These are phyloP conservation scores for Margaritispora aquatica DNA, from an alignment of 495 filamentous ascomycete genomes.

Conservation along the genomic window DNA sequence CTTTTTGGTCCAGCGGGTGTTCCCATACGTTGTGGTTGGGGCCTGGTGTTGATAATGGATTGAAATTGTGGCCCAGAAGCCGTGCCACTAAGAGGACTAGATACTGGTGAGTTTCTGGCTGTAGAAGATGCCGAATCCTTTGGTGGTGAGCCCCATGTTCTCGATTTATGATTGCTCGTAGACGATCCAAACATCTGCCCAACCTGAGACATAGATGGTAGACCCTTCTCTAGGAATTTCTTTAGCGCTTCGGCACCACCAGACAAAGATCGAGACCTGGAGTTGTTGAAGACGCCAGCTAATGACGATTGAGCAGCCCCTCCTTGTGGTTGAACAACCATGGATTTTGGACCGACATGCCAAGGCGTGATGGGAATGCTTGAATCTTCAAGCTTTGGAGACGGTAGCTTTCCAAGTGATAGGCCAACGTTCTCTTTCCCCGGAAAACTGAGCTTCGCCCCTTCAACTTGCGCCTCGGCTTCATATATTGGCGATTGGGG, in stretches of 20 bases:
- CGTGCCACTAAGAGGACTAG: slow-evolving; percentile 12
- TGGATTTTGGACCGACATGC: slow-evolving; percentile 38
- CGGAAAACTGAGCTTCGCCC: slow-evolving; percentile 4
- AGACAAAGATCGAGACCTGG: slow-evolving; percentile 32
- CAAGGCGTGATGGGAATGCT: slow-evolving; percentile 17
- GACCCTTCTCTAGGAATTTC: slow-evolving; percentile 38
- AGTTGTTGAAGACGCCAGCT: slow-evolving; percentile 30
- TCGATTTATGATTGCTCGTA: slow-evolving; percentile 21
- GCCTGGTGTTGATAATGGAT: slow-evolving; percentile 1
- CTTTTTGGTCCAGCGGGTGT: slow-evolving; percentile 4
- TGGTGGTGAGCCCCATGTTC: slow-evolving; percentile 32
- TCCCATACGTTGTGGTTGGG: slow-evolving; percentile 21
- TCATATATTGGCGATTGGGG: background rate
- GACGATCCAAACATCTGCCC: slow-evolving; percentile 35
- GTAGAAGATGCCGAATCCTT: background rate
- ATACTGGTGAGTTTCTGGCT: slow-evolving; percentile 24
- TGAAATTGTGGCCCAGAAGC: slow-evolving; percentile 12
- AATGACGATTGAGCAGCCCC: slow-evolving; percentile 30
- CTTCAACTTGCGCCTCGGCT: background rate
- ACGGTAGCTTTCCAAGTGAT: slow-evolving; percentile 26
- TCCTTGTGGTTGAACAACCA: slow-evolving; percentile 28
- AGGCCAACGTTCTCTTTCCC: slow-evolving; percentile 21
- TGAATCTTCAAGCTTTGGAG: slow-evolving; percentile 18
- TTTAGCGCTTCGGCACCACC: slow-evolving; percentile 39
- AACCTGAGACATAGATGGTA: slow-evolving; percentile 47